Base-by-base conservation (phyloP, 2,329 filamentous ascomycete genomes). In the Colletotrichum echinochloae region DNA sequence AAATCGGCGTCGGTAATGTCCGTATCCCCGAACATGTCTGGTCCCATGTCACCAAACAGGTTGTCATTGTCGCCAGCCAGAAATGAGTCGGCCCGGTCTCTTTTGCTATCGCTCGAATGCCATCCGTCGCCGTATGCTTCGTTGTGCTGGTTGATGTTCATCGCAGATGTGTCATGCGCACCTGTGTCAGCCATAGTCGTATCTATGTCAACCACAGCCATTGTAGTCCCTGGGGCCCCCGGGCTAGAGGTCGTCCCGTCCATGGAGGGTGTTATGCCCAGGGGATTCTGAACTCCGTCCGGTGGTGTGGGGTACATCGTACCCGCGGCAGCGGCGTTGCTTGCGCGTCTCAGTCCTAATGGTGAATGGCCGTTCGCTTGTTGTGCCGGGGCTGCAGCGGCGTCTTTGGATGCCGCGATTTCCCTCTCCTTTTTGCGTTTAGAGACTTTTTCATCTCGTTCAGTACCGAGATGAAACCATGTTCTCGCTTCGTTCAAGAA, bases 1-100 rank as follows among this genome's bases (percentile, higher is more conserved):
- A 95, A 95, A 76, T 96, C 93, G 7, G 90, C 92, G 74, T 96
- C 93, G 1, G 91, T 94, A n/a, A 95, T 86, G 73, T 90, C 88
- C 72, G 89, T 87, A n/a, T 90, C 88, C n/a, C 87, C 90, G 79
- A 93, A 94, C 74, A 91, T 88, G 73, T 93, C 91, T 11, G 87
- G 88, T 16, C 90, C 90, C 74, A 92, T 84, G 65, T 93, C 91
- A 26, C 87, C 90, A 76, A 93, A 93, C 6, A 94, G 82, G 74
- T 91, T 85, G 37, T 88, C 88, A 11, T 85, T 82, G 30, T 86
- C 86, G 39, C 79, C 78, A 6, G 85, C 82, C 28, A 84, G 77
- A 37, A 82, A 82, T 55, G 78, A 77, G 26, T 83, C 80, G 8
- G 77, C 79, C 9, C 83, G 83, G 56, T 86, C 84, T 54, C 82